phyloP scores from a whole-genome alignment of 2,329 filamentous ascomycete genomes.

The Pseudocercospora pini-densiflorae region DNA sequence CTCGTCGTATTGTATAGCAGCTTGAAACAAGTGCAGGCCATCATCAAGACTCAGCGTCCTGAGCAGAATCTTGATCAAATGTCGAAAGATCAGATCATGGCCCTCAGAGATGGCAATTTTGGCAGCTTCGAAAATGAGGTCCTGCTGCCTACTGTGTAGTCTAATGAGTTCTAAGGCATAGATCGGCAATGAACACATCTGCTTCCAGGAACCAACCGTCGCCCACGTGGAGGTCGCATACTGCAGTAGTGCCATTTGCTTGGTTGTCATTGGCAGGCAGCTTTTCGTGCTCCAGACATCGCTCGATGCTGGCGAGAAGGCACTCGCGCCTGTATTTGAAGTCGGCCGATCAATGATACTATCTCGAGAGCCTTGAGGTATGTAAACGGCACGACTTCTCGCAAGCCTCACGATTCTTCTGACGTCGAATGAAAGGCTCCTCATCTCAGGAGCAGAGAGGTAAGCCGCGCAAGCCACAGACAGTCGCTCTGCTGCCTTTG shows the following conservation, averaged over 20 bases:
- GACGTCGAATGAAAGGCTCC: constrained; percentile 1
- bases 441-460: constrained; percentile 4
- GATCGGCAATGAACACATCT: neutral
- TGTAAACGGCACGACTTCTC: neutral
- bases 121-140: constrained; percentile 10
- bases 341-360: constrained; percentile 5
- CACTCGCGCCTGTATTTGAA: constrained; percentile 1
- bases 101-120: constrained; percentile 12
- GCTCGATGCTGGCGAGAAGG: constrained; percentile 9
- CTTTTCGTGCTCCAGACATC: constrained; percentile 6
- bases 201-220: neutral
- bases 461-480: constrained; percentile 6
- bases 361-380: neutral
- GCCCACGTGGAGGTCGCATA: constrained; percentile 10
- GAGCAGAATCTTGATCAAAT: constrained; percentile 7
- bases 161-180: neutral
- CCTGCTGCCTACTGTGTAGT: constrained; percentile 2
- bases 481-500: constrained; percentile 7
- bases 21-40: constrained; percentile 9
- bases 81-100: constrained; percentile 11
- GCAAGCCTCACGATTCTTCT: constrained; percentile 1
- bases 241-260: constrained; percentile 8
- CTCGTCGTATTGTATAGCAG: constrained; percentile 11
- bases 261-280: constrained; percentile 5
- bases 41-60: constrained; percentile 3